phyloP scores from a whole-genome alignment of 176 grass and related monocot genomes.

The Lolium perenne region DNA sequence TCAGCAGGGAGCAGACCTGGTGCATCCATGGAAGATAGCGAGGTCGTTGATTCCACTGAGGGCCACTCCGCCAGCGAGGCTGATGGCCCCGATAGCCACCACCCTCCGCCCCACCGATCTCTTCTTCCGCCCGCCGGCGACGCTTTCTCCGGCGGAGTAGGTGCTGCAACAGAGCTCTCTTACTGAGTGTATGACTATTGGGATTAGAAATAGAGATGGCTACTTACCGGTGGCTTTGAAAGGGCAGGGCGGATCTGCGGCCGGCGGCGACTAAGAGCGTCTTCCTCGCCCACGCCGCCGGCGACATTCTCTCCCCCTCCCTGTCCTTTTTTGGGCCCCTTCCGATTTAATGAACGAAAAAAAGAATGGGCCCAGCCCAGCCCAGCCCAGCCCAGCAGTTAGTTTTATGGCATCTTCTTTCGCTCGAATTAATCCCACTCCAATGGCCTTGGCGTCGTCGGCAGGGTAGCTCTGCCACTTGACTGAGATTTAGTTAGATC shows the following conservation, averaged over 20 bases:
- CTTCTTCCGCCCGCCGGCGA: constrained; percentile 24
- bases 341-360: background rate
- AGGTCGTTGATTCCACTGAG: constrained; percentile 88
- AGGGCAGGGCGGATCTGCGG: background rate
- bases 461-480: background rate
- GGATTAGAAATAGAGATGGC: background rate
- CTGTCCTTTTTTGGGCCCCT: background rate
- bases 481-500: too few species aligned
- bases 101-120: constrained; percentile 39
- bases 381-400: constrained; percentile 40
- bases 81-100: constrained; percentile 63
- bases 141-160: constrained; percentile 13
- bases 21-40: constrained; percentile 87
- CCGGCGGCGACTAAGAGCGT: constrained; percentile 24
- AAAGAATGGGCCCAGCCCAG: background rate
- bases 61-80: constrained; percentile 70
- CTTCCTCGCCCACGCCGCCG: constrained; percentile 31
- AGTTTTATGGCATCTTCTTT: constrained; percentile 40
- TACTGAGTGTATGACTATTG: background rate
- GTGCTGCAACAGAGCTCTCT: constrained; percentile 27
- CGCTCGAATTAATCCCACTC: background rate
- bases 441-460: background rate
- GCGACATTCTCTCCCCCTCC: constrained; percentile 30
- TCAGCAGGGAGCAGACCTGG: constrained; percentile 46
- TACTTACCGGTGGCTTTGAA: background rate